phyloP scores from a whole-genome alignment of 2,329 filamentous ascomycete genomes.

The Penicillium sp. region DNA sequence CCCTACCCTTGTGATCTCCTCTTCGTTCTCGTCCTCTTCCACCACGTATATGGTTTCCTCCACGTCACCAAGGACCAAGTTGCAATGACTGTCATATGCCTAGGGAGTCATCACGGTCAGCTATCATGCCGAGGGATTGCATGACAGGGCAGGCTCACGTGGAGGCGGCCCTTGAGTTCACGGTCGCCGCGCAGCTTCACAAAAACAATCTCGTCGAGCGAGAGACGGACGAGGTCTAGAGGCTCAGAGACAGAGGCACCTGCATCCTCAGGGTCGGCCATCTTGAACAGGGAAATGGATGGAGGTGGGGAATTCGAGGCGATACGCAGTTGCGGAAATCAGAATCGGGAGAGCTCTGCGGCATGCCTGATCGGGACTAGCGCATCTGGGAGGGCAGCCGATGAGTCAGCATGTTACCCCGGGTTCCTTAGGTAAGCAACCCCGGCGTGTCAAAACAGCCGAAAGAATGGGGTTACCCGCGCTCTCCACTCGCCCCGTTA shows the following conservation, averaged over 20 bases:
- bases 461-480: not conserved
- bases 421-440: constrained; percentile 11
- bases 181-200: constrained; percentile 95
- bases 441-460: not conserved
- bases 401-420: constrained; percentile 24
- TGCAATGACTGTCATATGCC: constrained; percentile 99
- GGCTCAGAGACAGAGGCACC: constrained; percentile 76
- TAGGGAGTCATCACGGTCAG: constrained; percentile 41
- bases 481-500: too few species aligned
- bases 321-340: constrained; percentile 1
- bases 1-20: constrained; percentile 68
- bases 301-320: not conserved
- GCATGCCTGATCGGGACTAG: constrained; percentile 18
- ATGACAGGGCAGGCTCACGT: constrained; percentile 59
- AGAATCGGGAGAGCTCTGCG: constrained; percentile 24
- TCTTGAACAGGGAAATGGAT: constrained; percentile 42
- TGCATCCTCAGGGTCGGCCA: constrained; percentile 81
- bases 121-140: constrained; percentile 4
- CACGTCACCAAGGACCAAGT: constrained; percentile 90
- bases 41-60: constrained; percentile 95
- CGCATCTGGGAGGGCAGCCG: not conserved
- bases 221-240: constrained; percentile 89
- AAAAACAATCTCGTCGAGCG: constrained; percentile 93
- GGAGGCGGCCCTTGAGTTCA: constrained; percentile 89
- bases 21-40: constrained; percentile 78